Conservation (phyloP, 108 stramenopile genomes). For the Cyclostephanos invisitatus region DNA sequence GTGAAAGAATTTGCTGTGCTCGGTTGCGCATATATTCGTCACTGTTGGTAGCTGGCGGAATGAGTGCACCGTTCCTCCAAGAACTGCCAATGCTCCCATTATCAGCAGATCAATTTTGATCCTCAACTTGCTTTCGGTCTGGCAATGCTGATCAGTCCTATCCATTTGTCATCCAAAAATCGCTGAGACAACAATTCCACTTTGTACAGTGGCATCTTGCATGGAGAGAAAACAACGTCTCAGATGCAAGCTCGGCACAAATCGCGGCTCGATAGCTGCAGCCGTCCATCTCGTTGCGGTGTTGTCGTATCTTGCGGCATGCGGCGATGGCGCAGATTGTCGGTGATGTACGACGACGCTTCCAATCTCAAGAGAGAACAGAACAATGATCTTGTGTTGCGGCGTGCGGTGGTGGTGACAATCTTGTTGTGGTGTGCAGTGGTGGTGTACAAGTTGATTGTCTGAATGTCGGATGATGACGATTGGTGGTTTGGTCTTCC, state of each 20-base stretch:
- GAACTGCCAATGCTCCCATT: slow-evolving; percentile 1
- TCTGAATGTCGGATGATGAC: no score
- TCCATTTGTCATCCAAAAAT: slow-evolving; percentile 6
- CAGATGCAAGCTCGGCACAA: neutral
- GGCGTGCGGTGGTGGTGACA: no score
- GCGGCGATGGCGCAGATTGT: no score
- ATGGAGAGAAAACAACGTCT: neutral
- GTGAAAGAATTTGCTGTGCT: slow-evolving; percentile 17
- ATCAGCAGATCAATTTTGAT: slow-evolving; percentile 11
- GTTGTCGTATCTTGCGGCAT: no score
- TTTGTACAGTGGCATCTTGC: slow-evolving; percentile 7
- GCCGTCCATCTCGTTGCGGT: no score
- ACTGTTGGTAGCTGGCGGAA: neutral
- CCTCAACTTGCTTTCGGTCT: neutral
- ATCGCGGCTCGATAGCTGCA: no score
- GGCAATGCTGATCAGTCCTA: slow-evolving; percentile 3
- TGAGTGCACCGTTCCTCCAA: neutral
- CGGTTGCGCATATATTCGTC: slow-evolving; percentile 3
- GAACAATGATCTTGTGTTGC: no score
- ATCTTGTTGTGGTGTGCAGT: no score
- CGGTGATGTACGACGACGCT: no score
- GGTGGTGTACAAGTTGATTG: no score
- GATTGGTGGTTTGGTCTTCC: no score
- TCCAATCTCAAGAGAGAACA: no score
- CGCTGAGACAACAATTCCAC: neutral